Base-by-base conservation (phyloP, 208 protist species). In the Leishmania braziliensis region DNA sequence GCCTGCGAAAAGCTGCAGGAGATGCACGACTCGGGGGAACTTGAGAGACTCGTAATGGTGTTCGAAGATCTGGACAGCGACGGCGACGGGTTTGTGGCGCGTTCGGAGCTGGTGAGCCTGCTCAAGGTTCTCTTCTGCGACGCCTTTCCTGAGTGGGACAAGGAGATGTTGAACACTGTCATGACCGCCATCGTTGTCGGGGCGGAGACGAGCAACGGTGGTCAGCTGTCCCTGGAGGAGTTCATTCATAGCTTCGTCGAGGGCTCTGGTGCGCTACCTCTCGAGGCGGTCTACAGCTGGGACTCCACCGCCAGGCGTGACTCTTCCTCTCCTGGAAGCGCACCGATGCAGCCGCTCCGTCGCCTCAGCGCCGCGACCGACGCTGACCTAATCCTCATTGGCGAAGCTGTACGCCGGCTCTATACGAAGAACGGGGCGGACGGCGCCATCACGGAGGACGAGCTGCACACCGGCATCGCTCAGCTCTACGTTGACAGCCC, bases 181-280 rank as follows among this genome's bases (percentile, higher is more conserved):
- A 95, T 97, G 86, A 90, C 87, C 53, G 90, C 93, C 56, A 84
- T 93, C 71, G 88, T 93, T 20, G 80, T 88, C 0, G 89, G 89
- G 23, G 89, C 90, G 1, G 91, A 88, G 56, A 92, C 84, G 60
- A 79, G 85, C 73, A 76, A 71, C 43, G 72, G 79, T 16, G 86
- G 79, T 33, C 88, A 85, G 58, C 78, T 95, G 58, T 90, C 87
- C 26, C 60, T 94, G 50, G 90, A 96, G 18, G 89, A 94, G 46
- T 95, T 95, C 85, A 89, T 94, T 26, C 86, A 76, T 16, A 90
- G 86, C 86, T 95, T 94, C 75, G 78, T 83, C 2, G 89, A 95
- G 56, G 90, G 88, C 5, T 74, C 86, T n/a, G 87, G 83, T 5
- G 74, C 86, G 9, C 16, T 88, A 26, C 81, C 84, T 8, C 36